Base-by-base conservation (phyloP, 352 stramenopile genomes). In the Phytopythium helicoides region DNA sequence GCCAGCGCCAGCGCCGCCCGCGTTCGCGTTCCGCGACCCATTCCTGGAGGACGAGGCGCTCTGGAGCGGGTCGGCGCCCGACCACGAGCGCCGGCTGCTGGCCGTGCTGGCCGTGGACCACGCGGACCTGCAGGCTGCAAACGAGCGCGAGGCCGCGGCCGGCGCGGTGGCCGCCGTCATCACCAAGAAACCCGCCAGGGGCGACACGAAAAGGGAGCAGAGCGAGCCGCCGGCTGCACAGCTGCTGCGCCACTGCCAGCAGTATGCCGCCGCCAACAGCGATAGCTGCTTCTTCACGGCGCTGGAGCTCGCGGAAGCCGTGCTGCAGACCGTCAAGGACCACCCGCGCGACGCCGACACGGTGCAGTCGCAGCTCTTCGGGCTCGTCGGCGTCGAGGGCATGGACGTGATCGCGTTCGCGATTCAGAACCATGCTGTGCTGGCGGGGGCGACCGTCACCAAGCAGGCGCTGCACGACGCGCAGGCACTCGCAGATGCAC, bases 341-440 rank as follows among this genome's bases (percentile, higher is more conserved):
- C 71, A 71, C 56, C 56, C 46, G 31, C 59, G 61, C 26, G 72
- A 89, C 53, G 64, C 72, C 1, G 81, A 94, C 46, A 65, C 66
- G 8, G 66, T 88, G 18, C 81, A 92, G 48, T 66, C 72, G 60
- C 81, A 89, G 47, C 69, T 94, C 42, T 94, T 94, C 50, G 75
- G 81, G 2, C 81, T 94, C 38, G 76, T 94, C 1, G 84, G 84
- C n/a, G 81, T 89, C 16, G 81, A 94, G 44, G 81, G 84, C 58
- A 89, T 94, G 77, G 81, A 92, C 31, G 56, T 94, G 12, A 94
- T 94, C 51, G 71, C 82, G 11, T 90, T 92, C 45, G 72, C 78
- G 33, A 62, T 89, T 34, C 77, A 89, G 52, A 70, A 87, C 28
- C 48, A 73, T 46, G 33, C 67, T 21, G 62, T 70, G 11, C 50